A percentile compares a stretch with the other conserved stretches of the same genome.
phyloP scores from a whole-genome alignment of 176 grass and related monocot species.

The Eremochloa ophiuroides region DNA sequence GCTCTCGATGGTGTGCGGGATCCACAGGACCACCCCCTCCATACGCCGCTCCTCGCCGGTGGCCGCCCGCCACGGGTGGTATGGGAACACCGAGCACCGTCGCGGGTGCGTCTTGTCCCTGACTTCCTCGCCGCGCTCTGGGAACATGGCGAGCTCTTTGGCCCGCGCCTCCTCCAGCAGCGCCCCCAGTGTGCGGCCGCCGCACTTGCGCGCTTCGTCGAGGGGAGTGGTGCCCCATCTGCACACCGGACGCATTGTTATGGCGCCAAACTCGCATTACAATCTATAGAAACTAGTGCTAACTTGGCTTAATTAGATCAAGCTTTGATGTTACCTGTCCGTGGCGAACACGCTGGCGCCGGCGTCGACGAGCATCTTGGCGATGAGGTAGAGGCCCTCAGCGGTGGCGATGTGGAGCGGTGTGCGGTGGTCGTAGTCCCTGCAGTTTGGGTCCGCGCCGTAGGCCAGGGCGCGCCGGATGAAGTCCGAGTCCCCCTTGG shows the following conservation, averaged over 20 bases:
- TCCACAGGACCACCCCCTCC: conserved; percentile 77
- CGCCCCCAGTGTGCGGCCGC: conserved; percentile 50
- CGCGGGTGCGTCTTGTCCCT: conserved; percentile 61
- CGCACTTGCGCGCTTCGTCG: conserved; percentile 71
- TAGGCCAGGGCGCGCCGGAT: conserved; percentile 57
- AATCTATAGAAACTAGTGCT: not conserved
- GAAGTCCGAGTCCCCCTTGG: conserved; percentile 76
- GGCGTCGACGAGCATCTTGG: conserved; percentile 69
- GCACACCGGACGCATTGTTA: not conserved
- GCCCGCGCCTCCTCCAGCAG: conserved; percentile 60
- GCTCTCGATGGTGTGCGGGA: conserved; percentile 57
- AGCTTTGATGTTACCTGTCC: conserved; percentile 37
- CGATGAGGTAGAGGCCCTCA: conserved; percentile 72
- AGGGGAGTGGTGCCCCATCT: conserved; percentile 91
- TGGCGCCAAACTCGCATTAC: not conserved
- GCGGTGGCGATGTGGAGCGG: conserved; percentile 92
- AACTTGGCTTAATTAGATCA: not conserved
- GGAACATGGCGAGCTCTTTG: conserved; percentile 66
- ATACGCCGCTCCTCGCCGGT: conserved; percentile 17
- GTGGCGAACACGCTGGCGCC: conserved; percentile 79
- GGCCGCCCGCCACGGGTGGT: conserved; percentile 60
- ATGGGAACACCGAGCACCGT: conserved; percentile 75
- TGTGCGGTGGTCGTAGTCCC: conserved; percentile 84
- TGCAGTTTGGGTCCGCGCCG: conserved; percentile 62
- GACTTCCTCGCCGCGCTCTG: conserved; percentile 49